These are phyloP conservation scores for Eutypa lata DNA, from an alignment of 2,329 filamentous ascomycete genomes.

Conservation along the genomic window DNA sequence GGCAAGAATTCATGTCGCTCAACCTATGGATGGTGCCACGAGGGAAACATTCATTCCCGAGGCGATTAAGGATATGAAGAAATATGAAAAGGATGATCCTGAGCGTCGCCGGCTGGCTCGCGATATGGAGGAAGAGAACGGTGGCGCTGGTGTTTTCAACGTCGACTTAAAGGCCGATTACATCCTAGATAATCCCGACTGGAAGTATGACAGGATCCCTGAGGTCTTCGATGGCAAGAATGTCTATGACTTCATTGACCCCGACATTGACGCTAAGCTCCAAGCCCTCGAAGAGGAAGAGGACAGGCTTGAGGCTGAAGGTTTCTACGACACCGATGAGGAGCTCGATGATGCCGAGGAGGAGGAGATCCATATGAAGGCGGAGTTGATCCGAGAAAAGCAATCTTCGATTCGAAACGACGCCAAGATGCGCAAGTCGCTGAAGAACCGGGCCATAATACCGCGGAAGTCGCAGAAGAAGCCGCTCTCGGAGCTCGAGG, in stretches of 20 bases:
- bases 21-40: slow-evolving; percentile 76
- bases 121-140: slow-evolving; percentile 87
- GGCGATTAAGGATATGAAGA: slow-evolving; percentile 73
- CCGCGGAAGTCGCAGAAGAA: slow-evolving; percentile 79
- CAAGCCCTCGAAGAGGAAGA: slow-evolving; percentile 92
- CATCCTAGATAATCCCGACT: slow-evolving; percentile 80
- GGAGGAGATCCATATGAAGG: slow-evolving; percentile 84
- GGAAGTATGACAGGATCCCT: slow-evolving; percentile 95
- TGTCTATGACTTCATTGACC: slow-evolving; percentile 94
- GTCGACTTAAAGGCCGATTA: slow-evolving; percentile 90
- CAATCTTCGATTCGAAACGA: slow-evolving; percentile 89
- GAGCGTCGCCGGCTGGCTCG: slow-evolving; percentile 75
- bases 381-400: slow-evolving; percentile 94
- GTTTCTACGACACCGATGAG: slow-evolving; percentile 86
- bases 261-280: slow-evolving; percentile 92
- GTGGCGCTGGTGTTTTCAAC: slow-evolving; percentile 93
- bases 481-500: slow-evolving; percentile 82
- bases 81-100: slow-evolving; percentile 89
- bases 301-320: slow-evolving; percentile 84
- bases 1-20: slow-evolving; percentile 93
- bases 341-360: slow-evolving; percentile 85
- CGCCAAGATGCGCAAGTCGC: slow-evolving; percentile 87
- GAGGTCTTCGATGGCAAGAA: slow-evolving; percentile 96
- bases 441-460: slow-evolving; percentile 96
- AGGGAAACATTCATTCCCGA: slow-evolving; percentile 88